Evolutionary conservation across 2,329 filamentous ascomycete genomes (phyloP).

Genomic region (Waltergamsia citrina): DNA sequence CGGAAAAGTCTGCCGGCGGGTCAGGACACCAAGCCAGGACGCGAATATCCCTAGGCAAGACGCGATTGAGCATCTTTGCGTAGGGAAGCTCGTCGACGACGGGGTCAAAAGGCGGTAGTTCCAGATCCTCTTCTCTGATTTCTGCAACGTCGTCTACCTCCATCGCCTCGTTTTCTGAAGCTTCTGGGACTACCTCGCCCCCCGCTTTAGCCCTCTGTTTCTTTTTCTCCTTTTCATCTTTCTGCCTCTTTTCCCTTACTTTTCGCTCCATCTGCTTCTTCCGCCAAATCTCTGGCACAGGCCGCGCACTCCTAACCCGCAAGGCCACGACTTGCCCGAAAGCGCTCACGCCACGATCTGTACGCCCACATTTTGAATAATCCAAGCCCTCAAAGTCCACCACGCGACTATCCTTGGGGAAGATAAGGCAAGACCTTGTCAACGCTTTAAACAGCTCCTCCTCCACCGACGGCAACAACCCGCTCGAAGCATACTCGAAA

Average conservation of each 20-base stretch:
- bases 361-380: slow-evolving; percentile 92
- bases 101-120: slow-evolving; percentile 43
- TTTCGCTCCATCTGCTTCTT: slow-evolving; percentile 9
- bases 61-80: slow-evolving; percentile 70
- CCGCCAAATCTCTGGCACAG: slow-evolving; percentile 30
- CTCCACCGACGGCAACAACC: slow-evolving; percentile 73
- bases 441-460: slow-evolving; percentile 91
- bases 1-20: slow-evolving; percentile 72
- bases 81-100: slow-evolving; percentile 79
- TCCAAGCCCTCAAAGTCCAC: slow-evolving; percentile 78
- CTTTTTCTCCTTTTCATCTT: slow-evolving; percentile 4
- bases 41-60: slow-evolving; percentile 83
- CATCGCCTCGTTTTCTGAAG: slow-evolving; percentile 8
- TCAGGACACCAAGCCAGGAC: slow-evolving; percentile 88
- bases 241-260: slow-evolving; percentile 14
- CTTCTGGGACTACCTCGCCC: not conserved
- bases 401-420: slow-evolving; percentile 50
- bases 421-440: slow-evolving; percentile 72
- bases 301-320: slow-evolving; percentile 69
- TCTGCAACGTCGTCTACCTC: slow-evolving; percentile 5
- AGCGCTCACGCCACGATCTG: slow-evolving; percentile 86
- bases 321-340: slow-evolving; percentile 93
- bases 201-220: slow-evolving; percentile 4
- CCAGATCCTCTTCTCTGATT: slow-evolving; percentile 5
- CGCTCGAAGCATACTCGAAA: slow-evolving; percentile 75